Base-by-base conservation (phyloP, 805 yeast genomes). In the Yarrowia sp. region DNA sequence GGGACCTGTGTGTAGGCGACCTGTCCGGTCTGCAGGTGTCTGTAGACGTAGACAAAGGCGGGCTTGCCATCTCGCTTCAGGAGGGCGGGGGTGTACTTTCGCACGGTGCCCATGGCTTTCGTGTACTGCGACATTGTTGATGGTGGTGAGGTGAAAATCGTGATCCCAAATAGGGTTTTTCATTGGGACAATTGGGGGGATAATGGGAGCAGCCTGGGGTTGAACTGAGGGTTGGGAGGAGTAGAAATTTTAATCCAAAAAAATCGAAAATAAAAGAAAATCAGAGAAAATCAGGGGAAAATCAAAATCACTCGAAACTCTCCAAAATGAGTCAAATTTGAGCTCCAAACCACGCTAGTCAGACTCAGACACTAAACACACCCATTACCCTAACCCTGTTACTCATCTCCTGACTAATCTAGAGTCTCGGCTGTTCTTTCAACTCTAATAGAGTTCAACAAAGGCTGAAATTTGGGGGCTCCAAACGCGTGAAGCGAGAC, bases 1-100 rank as follows among this genome's bases (percentile, higher is more conserved):
- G 97, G 95, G 11, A 89, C 83, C 76, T 92, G 97, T 6, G 97
- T 86, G 75, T 91, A 92, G 10, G 90, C 76, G 17, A 92, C 96
- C 79, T 92, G 97, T 5, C 97, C 98, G 44, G 88, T 82, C 77
- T 90, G 95, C 57, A 90, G 76, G 79, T 92, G 92, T 74, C 95
- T 84, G 80, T 89, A 93, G 47, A 91, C 76, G 73, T 82, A 90
- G 11, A 92, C 88, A 72, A 88, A 92, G 9, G 98, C 97, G 36
- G 57, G 57, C 57, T 47, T 47, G 47, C 57, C 57, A 38, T 45
- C 65, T 39, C 47, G 38, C 44, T 48, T 38, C 31, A 61, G 57
- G 8, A 22, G 11, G 17, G 44, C 65, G 51, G 64, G 51, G 18
- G 51, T 58, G 64, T 58, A 43, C 64, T 44, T 58, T 43, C 64